phyloP scores from a whole-genome alignment of 2,329 filamentous ascomycete genomes.

The Metarhizium humberi region DNA sequence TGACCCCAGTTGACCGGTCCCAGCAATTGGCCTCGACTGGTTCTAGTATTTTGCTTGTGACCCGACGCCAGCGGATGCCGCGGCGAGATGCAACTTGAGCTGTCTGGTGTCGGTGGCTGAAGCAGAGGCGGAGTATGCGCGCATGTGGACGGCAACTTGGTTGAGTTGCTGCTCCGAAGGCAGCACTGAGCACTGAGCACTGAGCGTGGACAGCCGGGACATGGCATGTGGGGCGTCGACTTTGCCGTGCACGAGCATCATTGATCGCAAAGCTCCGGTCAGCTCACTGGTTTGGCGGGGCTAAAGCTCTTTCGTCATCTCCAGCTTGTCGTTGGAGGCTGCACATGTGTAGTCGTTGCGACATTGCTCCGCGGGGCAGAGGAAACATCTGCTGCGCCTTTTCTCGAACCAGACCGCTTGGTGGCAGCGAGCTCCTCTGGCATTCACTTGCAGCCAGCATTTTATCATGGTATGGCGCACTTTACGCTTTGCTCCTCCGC shows the following conservation, averaged over 20 bases:
- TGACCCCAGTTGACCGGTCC: no score
- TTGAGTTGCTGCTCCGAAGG: no score
- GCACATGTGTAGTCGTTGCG: background rate
- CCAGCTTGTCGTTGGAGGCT: background rate
- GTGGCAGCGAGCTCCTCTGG: background rate
- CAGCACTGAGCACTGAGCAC: no score
- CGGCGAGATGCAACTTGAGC: background rate
- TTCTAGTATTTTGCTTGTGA: background rate
- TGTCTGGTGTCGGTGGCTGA: background rate
- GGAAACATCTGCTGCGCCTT: background rate
- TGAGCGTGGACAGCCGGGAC: background rate
- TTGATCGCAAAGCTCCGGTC: no score
- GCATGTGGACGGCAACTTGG: no score
- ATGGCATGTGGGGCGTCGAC: background rate
- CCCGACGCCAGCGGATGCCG: background rate
- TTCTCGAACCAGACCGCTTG: background rate
- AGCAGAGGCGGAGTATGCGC: background rate
- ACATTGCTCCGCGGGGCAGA: background rate
- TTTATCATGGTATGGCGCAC: background rate
- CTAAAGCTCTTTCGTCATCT: no score
- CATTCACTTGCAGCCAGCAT: background rate
- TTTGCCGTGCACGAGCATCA: background rate
- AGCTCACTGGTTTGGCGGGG: no score
- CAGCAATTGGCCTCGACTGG: no score
- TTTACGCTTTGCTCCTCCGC: background rate